Evolutionary conservation across 176 grass and related monocot species (phyloP).

Genomic region (Typha latifolia): DNA sequence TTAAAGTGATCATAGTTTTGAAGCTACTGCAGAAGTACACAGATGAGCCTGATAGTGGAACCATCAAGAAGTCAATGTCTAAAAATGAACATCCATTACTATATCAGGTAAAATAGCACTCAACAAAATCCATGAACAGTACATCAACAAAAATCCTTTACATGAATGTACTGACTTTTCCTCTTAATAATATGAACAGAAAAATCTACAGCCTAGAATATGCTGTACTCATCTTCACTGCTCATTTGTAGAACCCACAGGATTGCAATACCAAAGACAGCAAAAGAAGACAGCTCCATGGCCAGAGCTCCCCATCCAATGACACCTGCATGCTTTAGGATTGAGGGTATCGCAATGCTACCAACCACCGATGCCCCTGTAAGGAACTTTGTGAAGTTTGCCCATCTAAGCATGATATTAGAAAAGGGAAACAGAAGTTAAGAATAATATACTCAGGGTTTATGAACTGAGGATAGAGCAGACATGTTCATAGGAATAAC

Average conservation of each 20-base stretch:
- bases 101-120: no score
- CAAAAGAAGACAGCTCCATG: conserved; percentile 93
- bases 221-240: conserved; percentile 38
- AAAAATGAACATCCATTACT: no score
- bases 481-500: conserved; percentile 7
- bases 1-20: no score
- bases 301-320: conserved; percentile 77
- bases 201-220: conserved; percentile 23
- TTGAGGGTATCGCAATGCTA: conserved; percentile 83
- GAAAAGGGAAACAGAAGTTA: neutral
- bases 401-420: conserved; percentile 32
- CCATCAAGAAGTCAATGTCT: no score
- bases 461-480: neutral
- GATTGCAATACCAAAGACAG: conserved; percentile 64
- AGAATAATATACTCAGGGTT: no score
- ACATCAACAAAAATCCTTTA: no score
- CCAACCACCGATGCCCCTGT: conserved; percentile 70
- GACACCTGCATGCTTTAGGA: conserved; percentile 75
- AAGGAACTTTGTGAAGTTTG: conserved; percentile 89
- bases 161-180: no score
- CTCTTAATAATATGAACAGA: neutral
- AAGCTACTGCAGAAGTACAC: no score
- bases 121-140: no score
- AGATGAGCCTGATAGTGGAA: no score
- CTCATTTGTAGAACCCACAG: conserved; percentile 58